Percentiles rank a stretch among this genome's conserved stretches.
Evolutionary conservation across 1,284 basidiomycete species (phyloP).

Genomic region (Moniliophthora roreri): DNA sequence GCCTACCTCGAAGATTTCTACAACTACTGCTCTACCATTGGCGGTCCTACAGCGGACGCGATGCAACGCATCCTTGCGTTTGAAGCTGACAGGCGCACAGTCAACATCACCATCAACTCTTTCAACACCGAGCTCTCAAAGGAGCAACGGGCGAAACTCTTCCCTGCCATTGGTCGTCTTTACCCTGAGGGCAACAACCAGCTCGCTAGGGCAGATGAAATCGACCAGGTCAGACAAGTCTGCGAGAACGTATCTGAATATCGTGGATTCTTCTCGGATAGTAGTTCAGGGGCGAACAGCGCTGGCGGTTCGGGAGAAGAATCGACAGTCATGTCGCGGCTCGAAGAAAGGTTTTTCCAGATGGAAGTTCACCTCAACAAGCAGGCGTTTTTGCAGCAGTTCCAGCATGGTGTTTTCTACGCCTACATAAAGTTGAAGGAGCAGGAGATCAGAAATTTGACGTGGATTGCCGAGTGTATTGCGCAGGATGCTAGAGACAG

Average conservation of each 20-base stretch:
- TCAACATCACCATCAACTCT: constrained; percentile 99
- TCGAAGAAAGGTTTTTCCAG: constrained; percentile 97
- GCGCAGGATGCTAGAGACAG: constrained; percentile 92
- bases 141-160: constrained; percentile 94
- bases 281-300: constrained; percentile 29
- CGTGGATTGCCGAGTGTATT: constrained; percentile 98
- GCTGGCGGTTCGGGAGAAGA: constrained; percentile 46
- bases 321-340: constrained; percentile 50
- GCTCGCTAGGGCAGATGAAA: constrained; percentile 92
- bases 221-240: constrained; percentile 89
- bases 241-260: constrained; percentile 93
- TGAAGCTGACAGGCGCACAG: constrained; percentile 94
- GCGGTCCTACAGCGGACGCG: constrained; percentile 83
- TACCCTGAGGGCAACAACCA: constrained; percentile 96
- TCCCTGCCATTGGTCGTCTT: constrained; percentile 91
- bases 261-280: constrained; percentile 82
- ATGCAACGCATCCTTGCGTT: constrained; percentile 92
- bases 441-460: constrained; percentile 96
- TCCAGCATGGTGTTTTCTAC: constrained; percentile 92
- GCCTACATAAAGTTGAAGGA: constrained; percentile 97
- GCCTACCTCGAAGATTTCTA: constrained; percentile 99
- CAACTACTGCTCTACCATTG: constrained; percentile 77
- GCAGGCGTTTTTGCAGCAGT: constrained; percentile 92
- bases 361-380: constrained; percentile 95
- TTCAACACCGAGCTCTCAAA: constrained; percentile 95